Evolutionary conservation across 257 asterid species (phyloP).

Genomic region (Thymus quinquecostatus): DNA sequence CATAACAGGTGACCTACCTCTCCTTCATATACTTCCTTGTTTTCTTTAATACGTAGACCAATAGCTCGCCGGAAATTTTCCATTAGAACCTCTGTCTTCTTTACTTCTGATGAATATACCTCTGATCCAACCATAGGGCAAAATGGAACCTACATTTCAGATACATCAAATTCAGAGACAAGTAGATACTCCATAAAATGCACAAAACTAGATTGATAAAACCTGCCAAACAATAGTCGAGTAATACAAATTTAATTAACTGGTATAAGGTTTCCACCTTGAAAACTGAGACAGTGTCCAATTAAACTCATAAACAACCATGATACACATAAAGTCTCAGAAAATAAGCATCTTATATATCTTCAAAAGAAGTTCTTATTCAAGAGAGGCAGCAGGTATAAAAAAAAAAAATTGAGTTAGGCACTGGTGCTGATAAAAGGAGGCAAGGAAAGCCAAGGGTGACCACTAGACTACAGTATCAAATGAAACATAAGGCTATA

Average conservation of each 20-base stretch:
- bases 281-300: background rate
- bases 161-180: slow-evolving; percentile 18
- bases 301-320: background rate
- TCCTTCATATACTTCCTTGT: slow-evolving; percentile 97
- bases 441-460: background rate
- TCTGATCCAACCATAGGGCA: slow-evolving; percentile 99
- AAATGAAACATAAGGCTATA: background rate
- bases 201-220: background rate
- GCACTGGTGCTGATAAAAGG: too few relatives aligned
- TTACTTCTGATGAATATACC: slow-evolving; percentile 96
- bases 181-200: background rate
- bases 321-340: background rate
- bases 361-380: background rate
- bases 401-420: too few relatives aligned
- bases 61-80: slow-evolving; percentile 93
- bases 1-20: slow-evolving; percentile 56
- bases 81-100: slow-evolving; percentile 96
- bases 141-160: slow-evolving; percentile 74
- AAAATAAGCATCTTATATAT: background rate
- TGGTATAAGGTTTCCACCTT: background rate
- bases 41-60: slow-evolving; percentile 95
- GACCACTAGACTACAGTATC: background rate
- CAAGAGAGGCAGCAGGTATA: background rate
- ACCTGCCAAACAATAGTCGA: background rate
- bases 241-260: background rate